Conservation (phyloP, 306 rosid species). For the Calophaca sinica region DNA sequence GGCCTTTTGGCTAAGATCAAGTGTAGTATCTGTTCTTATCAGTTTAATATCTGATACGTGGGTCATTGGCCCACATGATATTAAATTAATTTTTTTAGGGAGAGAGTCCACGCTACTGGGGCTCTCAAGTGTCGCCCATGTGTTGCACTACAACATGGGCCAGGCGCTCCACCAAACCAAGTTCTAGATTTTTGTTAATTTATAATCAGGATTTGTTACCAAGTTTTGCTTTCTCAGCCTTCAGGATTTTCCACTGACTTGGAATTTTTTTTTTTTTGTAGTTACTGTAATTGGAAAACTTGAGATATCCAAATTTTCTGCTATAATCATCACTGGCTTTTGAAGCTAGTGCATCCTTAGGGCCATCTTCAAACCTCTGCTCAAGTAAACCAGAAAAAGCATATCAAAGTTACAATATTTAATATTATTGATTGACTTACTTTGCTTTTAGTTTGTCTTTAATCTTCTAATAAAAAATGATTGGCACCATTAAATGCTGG, state of each 20-base stretch:
- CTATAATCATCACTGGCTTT: conserved; percentile 68
- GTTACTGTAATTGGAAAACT: conserved; percentile 57
- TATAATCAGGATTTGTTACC: no score
- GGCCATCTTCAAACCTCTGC: conserved; percentile 70
- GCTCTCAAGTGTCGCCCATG: neutral
- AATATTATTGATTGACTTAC: no score
- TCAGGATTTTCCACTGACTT: conserved; percentile 38
- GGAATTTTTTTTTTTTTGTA: conserved; percentile 31
- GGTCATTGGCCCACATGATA: neutral
- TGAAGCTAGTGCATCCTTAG: conserved; percentile 55
- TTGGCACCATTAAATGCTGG: neutral
- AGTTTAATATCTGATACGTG: conserved; percentile 1
- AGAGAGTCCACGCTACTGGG: neutral
- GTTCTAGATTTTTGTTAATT: no score
- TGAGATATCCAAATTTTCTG: conserved; percentile 57
- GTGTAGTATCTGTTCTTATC: neutral
- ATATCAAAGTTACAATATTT: neutral
- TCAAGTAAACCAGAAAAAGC: conserved; percentile 10
- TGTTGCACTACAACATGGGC: neutral
- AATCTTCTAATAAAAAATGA: neutral
- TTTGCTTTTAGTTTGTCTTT: neutral
- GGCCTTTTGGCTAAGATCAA: conserved; percentile 34
- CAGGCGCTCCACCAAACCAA: neutral
- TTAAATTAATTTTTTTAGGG: neutral
- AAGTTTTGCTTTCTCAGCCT: no score